Conservation (phyloP, 1,284 basidiomycete species). For the Coriolopsis trogii region DNA sequence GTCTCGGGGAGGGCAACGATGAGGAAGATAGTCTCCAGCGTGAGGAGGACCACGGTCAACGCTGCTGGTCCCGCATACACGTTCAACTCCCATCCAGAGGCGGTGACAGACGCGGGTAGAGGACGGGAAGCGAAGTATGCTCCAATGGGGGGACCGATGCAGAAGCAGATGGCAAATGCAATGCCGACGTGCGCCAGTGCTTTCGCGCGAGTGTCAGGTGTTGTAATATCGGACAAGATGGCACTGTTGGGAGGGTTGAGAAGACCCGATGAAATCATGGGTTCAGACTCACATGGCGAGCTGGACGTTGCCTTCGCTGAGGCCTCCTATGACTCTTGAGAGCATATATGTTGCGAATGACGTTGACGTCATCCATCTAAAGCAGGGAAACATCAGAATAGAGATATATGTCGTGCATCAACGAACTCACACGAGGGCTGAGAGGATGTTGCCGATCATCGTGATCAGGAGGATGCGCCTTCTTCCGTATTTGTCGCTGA, state of each 20-base stretch:
- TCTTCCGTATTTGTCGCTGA: slow-evolving; percentile 87
- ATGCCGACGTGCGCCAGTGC: slow-evolving; percentile 91
- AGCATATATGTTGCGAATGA: slow-evolving; percentile 86
- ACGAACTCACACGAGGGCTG: slow-evolving; percentile 70
- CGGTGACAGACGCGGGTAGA: slow-evolving; percentile 57
- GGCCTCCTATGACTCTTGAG: slow-evolving; percentile 86
- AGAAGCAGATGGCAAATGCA: slow-evolving; percentile 91
- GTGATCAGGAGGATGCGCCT: slow-evolving; percentile 78
- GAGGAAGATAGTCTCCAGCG: slow-evolving; percentile 74
- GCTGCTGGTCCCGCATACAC: slow-evolving; percentile 86
- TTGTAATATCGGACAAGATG: slow-evolving; percentile 87
- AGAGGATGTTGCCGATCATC: slow-evolving; percentile 91
- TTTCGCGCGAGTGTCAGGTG: slow-evolving; percentile 74
- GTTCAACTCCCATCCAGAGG: slow-evolving; percentile 72
- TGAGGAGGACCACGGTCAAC: slow-evolving; percentile 72
- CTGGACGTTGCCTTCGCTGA: slow-evolving; percentile 89
- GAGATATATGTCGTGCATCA: not conserved
- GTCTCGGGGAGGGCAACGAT: slow-evolving; percentile 80
- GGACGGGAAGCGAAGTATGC: slow-evolving; percentile 79
- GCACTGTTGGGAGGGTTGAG: slow-evolving; percentile 51
- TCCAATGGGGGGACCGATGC: slow-evolving; percentile 82
- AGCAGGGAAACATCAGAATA: not conserved
- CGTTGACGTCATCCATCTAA: slow-evolving; percentile 85
- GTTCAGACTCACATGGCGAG: slow-evolving; percentile 64
- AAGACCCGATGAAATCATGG: slow-evolving; percentile 10